Evolutionary conservation across 805 yeast species (phyloP).

Genomic region (Candida silvicultrix): DNA sequence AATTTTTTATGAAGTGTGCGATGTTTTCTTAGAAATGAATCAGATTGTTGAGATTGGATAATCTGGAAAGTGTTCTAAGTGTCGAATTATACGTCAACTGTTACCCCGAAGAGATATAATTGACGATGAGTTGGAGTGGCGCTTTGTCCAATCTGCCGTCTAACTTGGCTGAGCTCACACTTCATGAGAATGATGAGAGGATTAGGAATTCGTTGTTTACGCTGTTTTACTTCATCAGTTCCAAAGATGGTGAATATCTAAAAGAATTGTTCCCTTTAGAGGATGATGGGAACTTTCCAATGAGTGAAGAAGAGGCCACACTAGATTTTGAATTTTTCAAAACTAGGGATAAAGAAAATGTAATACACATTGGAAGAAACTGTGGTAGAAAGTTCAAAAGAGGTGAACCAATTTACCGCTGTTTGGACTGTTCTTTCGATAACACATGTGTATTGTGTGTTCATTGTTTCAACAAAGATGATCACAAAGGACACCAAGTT

Average conservation of each 20-base stretch:
- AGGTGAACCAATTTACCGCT: constrained; percentile 66
- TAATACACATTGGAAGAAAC: constrained; percentile 47
- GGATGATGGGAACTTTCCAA: constrained; percentile 1
- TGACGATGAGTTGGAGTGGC: not conserved
- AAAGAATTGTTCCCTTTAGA: constrained; percentile 27
- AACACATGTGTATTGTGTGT: constrained; percentile 74
- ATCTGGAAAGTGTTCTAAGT: too few relatives aligned
- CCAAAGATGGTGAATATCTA: constrained; percentile 34
- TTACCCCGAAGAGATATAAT: too few relatives aligned
- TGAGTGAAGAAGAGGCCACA: not conserved
- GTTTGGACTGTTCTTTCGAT: constrained; percentile 73
- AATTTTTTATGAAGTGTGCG: not conserved
- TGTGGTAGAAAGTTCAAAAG: constrained; percentile 59
- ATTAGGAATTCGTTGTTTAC: not conserved
- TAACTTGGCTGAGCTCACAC: not conserved
- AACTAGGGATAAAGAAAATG: not conserved
- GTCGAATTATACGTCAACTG: too few relatives aligned
- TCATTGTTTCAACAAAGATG: constrained; percentile 63
- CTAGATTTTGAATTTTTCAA: not conserved
- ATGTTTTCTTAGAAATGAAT: not conserved
- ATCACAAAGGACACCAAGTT: constrained; percentile 34
- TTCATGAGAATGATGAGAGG: not conserved
- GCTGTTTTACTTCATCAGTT: constrained; percentile 24
- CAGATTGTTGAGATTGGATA: not conserved
- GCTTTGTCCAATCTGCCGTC: not conserved